Evolutionary conservation across 1,284 basidiomycete species (phyloP), one percentile per base, ranked within the genome.

Genomic region (Sutorius eximius): DNA sequence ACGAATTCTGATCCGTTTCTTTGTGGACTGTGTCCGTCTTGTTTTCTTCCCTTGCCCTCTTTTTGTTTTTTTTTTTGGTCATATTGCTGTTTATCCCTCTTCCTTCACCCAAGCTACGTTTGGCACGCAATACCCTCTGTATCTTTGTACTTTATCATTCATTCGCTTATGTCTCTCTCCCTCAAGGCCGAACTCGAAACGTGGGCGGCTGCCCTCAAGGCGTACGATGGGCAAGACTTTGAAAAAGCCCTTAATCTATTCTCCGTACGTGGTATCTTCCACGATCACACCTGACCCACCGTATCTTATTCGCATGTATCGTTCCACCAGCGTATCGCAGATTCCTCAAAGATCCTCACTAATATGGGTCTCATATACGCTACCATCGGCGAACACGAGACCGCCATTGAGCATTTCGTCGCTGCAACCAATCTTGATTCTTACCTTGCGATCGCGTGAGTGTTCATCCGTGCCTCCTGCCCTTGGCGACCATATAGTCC

Each of bases 311-410:
- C 48, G 24, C 40, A 32, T 55, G 18, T 49, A n/a, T 42, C 36
- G 43, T 18, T 18, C 20, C 34, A 46, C 51, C 63, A 89, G 87
- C 73, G 74, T 49, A 94, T 94, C 61, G 86, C 84, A 1, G 89
- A 93, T 68, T 88, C 87, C 15, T 92, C 90, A 59, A 94, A 93
- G 76, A 90, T 95, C 65, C 81, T 90, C 56, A 91, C 89, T 52
- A 95, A 95, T 69, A 91, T 95, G 75, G 93, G 89, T 27, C 79
- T 95, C 58, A 94, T 96, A 65, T 89, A 91, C 64, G 93, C 93
- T 36, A 93, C 91, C 45, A 77, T 93, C 18, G 91, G 92, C 59
- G 84, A 91, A 68, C 93, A 96, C 67, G 86, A 90, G 68, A 78
- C 80, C 11, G 93, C 93, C 41, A 85, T 93, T 32, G 82, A 90